Evolutionary conservation across 2,329 filamentous ascomycete genomes (phyloP).

Genomic region (Plectosphaerella sp.): DNA sequence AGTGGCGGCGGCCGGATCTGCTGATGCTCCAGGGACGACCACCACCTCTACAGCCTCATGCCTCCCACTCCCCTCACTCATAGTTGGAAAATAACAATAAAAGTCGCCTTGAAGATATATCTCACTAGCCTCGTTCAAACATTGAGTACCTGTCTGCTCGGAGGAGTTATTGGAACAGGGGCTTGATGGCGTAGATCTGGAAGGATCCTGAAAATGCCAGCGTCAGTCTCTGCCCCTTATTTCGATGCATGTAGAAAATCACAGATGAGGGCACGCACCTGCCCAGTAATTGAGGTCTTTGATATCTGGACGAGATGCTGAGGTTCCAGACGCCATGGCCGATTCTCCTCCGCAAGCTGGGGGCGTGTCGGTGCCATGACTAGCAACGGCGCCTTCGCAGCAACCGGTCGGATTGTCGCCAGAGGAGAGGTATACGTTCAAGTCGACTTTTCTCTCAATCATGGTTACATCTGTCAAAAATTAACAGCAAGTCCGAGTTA

Average conservation of each 20-base stretch:
- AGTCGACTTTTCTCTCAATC: slow-evolving; percentile 37
- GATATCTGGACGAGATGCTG: slow-evolving; percentile 9
- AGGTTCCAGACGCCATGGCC: not conserved
- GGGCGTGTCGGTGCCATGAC: slow-evolving; percentile 1
- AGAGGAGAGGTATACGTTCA: slow-evolving; percentile 40
- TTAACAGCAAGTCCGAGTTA: not conserved
- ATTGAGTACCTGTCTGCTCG: not conserved
- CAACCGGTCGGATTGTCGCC: slow-evolving; percentile 14
- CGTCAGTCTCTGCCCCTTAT: not conserved
- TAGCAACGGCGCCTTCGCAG: slow-evolving; percentile 2
- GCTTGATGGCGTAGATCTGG: slow-evolving; percentile 46
- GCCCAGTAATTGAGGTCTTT: slow-evolving; percentile 46
- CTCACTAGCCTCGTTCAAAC: no score
- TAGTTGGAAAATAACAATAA: no score
- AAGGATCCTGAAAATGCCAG: slow-evolving; percentile 34
- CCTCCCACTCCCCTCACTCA: no score
- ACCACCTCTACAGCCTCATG: no score
- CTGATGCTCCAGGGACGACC: no score
- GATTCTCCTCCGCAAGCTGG: not conserved
- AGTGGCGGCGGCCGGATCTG: no score
- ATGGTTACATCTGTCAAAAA: slow-evolving; percentile 32
- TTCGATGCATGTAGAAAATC: not conserved
- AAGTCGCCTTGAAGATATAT: no score
- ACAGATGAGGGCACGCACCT: slow-evolving; percentile 28
- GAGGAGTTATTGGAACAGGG: slow-evolving; percentile 1